Conservation (phyloP, 2,329 filamentous ascomycete genomes). For the Paecilomyces niveus region DNA sequence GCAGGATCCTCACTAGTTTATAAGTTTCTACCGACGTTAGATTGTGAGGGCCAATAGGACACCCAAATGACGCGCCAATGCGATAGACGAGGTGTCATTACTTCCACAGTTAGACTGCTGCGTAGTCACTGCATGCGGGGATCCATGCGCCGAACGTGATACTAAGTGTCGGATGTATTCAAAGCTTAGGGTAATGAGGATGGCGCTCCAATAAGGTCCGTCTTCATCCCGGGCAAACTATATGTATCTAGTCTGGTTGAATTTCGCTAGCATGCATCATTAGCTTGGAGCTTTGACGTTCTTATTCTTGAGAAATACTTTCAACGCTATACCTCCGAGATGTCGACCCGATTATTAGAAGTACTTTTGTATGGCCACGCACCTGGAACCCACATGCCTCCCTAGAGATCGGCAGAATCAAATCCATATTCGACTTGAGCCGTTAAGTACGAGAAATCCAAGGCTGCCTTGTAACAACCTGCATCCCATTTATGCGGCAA, state of each 20-base stretch:
- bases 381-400: neutral
- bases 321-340: neutral
- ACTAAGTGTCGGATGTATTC: neutral
- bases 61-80: neutral
- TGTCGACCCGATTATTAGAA: neutral
- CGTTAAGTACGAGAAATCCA: neutral
- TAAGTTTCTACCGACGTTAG: neutral
- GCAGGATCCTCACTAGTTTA: neutral
- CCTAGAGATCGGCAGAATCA: neutral
- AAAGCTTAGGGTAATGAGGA: neutral
- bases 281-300: neutral
- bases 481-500: too few relatives aligned
- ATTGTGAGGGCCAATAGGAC: neutral
- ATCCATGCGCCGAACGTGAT: neutral
- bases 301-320: neutral
- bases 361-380: neutral
- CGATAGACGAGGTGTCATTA: neutral
- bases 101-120: neutral
- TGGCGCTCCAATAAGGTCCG: neutral
- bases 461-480: neutral
- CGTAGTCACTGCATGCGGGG: neutral
- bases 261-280: neutral
- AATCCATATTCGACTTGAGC: neutral
- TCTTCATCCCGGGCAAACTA: neutral
- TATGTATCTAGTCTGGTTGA: neutral